These are phyloP conservation scores for Fusarium virguliforme DNA, from an alignment of 2,329 filamentous ascomycete genomes.

Conservation along the genomic window DNA sequence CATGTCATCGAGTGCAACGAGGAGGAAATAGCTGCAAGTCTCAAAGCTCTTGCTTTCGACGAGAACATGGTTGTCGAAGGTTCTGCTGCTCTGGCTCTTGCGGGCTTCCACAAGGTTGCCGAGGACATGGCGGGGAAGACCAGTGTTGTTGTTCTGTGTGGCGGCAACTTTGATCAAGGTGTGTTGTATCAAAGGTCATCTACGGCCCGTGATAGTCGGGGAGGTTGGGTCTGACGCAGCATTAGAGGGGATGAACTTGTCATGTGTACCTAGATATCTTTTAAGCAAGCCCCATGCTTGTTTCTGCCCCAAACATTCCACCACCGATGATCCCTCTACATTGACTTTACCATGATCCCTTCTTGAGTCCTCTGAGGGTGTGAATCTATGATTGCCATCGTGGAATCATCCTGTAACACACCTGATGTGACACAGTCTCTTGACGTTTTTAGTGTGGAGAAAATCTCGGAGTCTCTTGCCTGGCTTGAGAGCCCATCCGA, in stretches of 20 bases:
- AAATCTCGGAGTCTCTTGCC: constrained; percentile 8
- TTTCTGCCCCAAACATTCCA: background rate
- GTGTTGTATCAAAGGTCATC: background rate
- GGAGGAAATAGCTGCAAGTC: constrained; percentile 31
- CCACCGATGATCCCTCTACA: background rate
- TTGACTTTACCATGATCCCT: background rate
- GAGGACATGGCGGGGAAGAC: background rate
- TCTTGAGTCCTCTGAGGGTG: background rate
- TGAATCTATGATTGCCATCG: background rate
- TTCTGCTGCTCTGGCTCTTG: constrained; percentile 44
- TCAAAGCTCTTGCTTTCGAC: constrained; percentile 37
- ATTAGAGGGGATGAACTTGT: too few relatives aligned
- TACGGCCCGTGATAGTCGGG: background rate
- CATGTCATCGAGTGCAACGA: constrained; percentile 45
- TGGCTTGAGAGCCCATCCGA: background rate
- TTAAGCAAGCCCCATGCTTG: background rate
- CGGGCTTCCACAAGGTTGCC: constrained; percentile 42
- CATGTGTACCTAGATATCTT: too few relatives aligned
- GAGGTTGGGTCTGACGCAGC: background rate
- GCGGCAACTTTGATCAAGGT: constrained; percentile 1
- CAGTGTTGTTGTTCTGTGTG: background rate
- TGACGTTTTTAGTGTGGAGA: background rate
- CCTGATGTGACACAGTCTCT: too few relatives aligned
- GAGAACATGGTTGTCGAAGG: constrained; percentile 50
- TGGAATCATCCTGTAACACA: background rate